Evolutionary conservation across 2,329 filamentous ascomycete species (phyloP).

Genomic region (Pseudogymnoascus sp.): DNA sequence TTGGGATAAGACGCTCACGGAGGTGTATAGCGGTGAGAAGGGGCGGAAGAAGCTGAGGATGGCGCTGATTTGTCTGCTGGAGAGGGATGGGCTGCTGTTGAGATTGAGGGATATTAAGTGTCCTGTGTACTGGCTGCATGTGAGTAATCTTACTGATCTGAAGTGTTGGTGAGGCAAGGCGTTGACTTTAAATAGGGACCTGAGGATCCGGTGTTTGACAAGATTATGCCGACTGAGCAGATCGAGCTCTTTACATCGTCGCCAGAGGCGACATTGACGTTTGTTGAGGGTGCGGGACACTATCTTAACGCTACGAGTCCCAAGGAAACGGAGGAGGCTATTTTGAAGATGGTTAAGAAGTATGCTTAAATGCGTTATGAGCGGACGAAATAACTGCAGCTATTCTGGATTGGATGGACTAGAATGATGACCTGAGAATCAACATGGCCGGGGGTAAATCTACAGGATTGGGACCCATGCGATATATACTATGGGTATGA

Average conservation of each 20-base stretch:
- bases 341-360: conserved; percentile 33
- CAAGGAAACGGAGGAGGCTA: conserved; percentile 37
- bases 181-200: conserved; percentile 40
- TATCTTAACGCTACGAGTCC: conserved; percentile 44
- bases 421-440: neutral
- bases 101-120: conserved; percentile 42
- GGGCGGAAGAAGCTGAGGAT: conserved; percentile 43
- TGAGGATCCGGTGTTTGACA: conserved; percentile 38
- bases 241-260: conserved; percentile 44
- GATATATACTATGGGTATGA: neutral
- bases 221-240: conserved; percentile 37
- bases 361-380: conserved; percentile 9
- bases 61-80: conserved; percentile 38
- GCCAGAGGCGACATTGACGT: conserved; percentile 36
- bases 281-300: conserved; percentile 41
- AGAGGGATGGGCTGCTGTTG: conserved; percentile 42
- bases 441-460: neutral
- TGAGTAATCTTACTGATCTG: conserved; percentile 22
- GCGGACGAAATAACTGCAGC: too few species aligned
- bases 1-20: conserved; percentile 40
- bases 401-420: neutral
- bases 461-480: too few species aligned
- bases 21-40: conserved; percentile 43
- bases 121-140: conserved; percentile 47
- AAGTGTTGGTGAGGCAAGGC: too few species aligned